Evolutionary conservation across 2,329 filamentous ascomycete species (phyloP), one percentile per base, ranked within the genome.

Genomic region (Fusarium ambrosium): DNA sequence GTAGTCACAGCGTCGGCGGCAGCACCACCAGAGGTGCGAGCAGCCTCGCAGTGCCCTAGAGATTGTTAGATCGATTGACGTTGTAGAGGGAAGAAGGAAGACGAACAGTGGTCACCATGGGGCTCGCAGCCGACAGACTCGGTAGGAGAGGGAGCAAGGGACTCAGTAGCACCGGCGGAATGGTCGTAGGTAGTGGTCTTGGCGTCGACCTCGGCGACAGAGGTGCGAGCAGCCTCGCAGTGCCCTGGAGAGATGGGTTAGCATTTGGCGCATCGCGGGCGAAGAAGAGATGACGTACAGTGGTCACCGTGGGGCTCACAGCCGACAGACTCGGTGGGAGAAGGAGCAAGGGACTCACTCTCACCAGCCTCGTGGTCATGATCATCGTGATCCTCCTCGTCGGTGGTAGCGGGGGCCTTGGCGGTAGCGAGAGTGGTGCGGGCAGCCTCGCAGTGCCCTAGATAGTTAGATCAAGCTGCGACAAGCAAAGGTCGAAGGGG

Each of bases 241-340:
- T 75, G 72, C 61, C 65, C 53, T 66, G 20, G 4, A 53, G 32
- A 43, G 10, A 20, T 37, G 10, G 43, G 16, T 48, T n/a, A 39
- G 20, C 32, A 13, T 36, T 36, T 24, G 20, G 4, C 27, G 14
- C 6, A n/a, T 20, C 3, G 18, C 11, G 8, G n/a, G 2, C 2
- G 16, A 16, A 14, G 7, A 9, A 13, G 5, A 18, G 10, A 7
- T 6, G 4, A 68, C 45, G 6, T 59, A 71, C 69, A 78, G 69
- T 78, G 77, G 58, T 77, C 77, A 1, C 76, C 76, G 18, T 78
- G 77, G 45, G 74, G 66, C 8, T 76, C 74, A 18, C 77, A 79
- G 9, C 77, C 77, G 14, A 70, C 64, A 1, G 77, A 79, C 72
- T 78, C 77, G 53, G 77, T 79, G 9, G 77, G 77, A 39, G 70